A percentile compares a stretch with the other conserved stretches of the same genome.
Evolutionary conservation across 495 filamentous ascomycete species (phyloP).

Genomic region (Emericellopsis terricola): DNA sequence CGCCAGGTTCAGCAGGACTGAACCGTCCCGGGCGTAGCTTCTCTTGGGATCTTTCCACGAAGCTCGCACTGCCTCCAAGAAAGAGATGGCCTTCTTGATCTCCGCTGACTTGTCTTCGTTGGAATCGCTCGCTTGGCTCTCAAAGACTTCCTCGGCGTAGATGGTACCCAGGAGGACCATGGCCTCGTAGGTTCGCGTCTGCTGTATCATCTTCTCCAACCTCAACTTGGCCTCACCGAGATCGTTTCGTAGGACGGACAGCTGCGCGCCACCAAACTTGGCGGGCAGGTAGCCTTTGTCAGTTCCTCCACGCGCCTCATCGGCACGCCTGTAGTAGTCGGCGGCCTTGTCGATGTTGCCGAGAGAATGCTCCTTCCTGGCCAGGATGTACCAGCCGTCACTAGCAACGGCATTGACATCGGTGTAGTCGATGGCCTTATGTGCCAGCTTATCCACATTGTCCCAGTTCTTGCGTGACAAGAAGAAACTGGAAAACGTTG

Average conservation of each 20-base stretch:
- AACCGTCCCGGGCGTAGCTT: conserved; percentile 57
- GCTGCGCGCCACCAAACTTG: conserved; percentile 81
- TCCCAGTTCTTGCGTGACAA: conserved; percentile 54
- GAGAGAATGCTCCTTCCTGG: conserved; percentile 66
- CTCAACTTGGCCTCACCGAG: conserved; percentile 82
- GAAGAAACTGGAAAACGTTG: conserved; percentile 79
- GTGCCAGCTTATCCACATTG: conserved; percentile 69
- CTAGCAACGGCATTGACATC: conserved; percentile 91
- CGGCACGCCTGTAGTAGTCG: conserved; percentile 74
- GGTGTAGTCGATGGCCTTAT: conserved; percentile 85
- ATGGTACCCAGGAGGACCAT: conserved; percentile 79
- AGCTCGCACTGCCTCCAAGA: conserved; percentile 67
- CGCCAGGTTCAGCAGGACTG: conserved; percentile 83
- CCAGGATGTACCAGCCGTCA: conserved; percentile 91
- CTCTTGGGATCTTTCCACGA: conserved; percentile 83
- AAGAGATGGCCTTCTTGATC: conserved; percentile 60
- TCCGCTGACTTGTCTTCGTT: conserved; percentile 81
- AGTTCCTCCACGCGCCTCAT: conserved; percentile 70
- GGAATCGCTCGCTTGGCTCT: conserved; percentile 44
- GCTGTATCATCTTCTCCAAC: conserved; percentile 81
- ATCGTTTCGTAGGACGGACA: conserved; percentile 68
- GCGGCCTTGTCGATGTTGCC: conserved; percentile 48
- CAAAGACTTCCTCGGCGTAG: conserved; percentile 85
- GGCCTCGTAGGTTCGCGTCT: conserved; percentile 71
- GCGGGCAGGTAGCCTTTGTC: conserved; percentile 82